Conservation (phyloP, 1,284 basidiomycete genomes). For the Ustilago esculenta region DNA sequence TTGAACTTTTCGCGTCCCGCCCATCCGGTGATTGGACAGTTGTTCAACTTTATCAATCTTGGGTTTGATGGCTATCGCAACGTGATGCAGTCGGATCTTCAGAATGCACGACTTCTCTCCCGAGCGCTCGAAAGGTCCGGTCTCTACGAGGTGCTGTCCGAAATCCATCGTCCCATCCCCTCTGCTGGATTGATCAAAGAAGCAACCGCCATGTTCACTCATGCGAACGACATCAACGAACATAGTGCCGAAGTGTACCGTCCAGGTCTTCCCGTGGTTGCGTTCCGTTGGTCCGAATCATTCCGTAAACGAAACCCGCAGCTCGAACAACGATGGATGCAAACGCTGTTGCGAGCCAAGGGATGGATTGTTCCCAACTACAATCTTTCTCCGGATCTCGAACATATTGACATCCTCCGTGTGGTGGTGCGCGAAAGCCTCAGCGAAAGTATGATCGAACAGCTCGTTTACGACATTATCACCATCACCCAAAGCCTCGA, state of each 20-base stretch:
- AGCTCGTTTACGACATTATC: constrained; percentile 63
- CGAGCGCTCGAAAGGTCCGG: constrained; percentile 84
- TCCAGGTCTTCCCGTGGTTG: constrained; percentile 86
- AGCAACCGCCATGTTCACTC: constrained; percentile 68
- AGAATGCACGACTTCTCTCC: constrained; percentile 81
- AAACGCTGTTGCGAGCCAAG: constrained; percentile 78
- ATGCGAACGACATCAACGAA: constrained; percentile 51
- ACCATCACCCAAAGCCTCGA: constrained; percentile 56
- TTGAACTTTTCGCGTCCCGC: constrained; percentile 94
- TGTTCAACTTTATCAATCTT: constrained; percentile 76
- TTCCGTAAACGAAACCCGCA: constrained; percentile 55
- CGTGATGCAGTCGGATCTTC: constrained; percentile 77
- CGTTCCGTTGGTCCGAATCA: constrained; percentile 84
- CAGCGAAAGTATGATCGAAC: constrained; percentile 61
- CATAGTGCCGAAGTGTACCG: constrained; percentile 72
- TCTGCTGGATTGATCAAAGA: constrained; percentile 55
- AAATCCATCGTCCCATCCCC: constrained; percentile 68
- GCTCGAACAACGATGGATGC: constrained; percentile 84
- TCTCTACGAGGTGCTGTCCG: constrained; percentile 74
- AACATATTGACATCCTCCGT: constrained; percentile 60
- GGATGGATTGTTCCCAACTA: constrained; percentile 74
- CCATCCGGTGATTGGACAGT: constrained; percentile 87
- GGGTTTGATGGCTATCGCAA: constrained; percentile 65
- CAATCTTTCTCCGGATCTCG: constrained; percentile 53
- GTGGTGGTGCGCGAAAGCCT: constrained; percentile 64